Base-by-base conservation (phyloP, 495 filamentous ascomycete genomes). In the Penicillium salamii region DNA sequence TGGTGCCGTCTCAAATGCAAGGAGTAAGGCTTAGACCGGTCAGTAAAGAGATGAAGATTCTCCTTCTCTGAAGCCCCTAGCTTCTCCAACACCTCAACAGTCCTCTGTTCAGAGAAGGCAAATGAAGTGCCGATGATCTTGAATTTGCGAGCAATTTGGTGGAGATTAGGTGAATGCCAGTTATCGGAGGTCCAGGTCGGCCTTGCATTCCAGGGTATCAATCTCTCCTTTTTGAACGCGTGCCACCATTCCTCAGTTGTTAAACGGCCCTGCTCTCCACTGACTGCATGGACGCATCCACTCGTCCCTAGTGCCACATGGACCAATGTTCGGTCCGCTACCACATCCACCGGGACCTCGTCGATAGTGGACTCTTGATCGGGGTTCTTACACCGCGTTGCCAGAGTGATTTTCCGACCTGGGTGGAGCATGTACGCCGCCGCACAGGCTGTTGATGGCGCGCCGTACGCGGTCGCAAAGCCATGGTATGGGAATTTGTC, bases 261-360 rank as follows among this genome's bases (percentile, higher is more conserved):
- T 2, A 57, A 20, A 24, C 66, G 43, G 4, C 49, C 54, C 9
- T 55, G 54, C 13, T 56, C 49, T 7, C 64, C 62, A 20, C 57
- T 61, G 2, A 67, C 63, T 7, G 65, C 67, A 42, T 70, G 67
- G 3, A 70, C 49, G 20, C 33, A 55, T 12, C 61, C 63, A 20
- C 21, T 55, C 1, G 58, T 61, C 0, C 58, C 54, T 0, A 45
- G 3, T 2, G 61, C 63, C 4, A 59, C 44, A 47, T 70, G 67
- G 3, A 55, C 50, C 1, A 68, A 46, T 0, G 59, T 39, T 17
- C 63, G 46, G 32, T 68, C 66, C 1, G 54, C 65, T 0, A 68
- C 67, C 0, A 68, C 59, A 37, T 70, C 67, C 11, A 70, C 59
- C 2, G 65, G 65, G 7, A 70, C 63, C 36, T 68, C 65, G 24